Evolutionary conservation across 2,329 filamentous ascomycete species (phyloP).

Genomic region (Diaporthe nobilis): DNA sequence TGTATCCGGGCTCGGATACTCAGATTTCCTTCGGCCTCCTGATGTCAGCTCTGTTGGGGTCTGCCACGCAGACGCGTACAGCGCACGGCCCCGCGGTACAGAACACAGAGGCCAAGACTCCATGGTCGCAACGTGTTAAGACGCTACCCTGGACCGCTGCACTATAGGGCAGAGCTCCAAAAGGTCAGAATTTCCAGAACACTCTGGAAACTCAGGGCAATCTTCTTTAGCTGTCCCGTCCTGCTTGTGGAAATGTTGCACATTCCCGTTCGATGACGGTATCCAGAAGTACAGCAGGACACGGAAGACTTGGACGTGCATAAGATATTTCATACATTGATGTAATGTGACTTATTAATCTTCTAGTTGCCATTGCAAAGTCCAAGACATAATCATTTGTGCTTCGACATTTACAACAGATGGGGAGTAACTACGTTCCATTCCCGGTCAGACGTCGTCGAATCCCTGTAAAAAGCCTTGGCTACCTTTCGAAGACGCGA

Average conservation of each 20-base stretch:
- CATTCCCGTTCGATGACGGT: not conserved
- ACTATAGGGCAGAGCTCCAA: too few relatives aligned
- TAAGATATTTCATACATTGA: too few relatives aligned
- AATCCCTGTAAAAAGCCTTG: not conserved
- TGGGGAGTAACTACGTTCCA: not conserved
- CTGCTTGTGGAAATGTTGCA: not conserved
- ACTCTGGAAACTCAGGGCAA: too few relatives aligned
- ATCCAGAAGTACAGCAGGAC: not conserved
- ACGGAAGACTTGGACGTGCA: too few relatives aligned
- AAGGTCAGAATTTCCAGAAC: too few relatives aligned
- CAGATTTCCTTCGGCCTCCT: not conserved
- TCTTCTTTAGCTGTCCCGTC: too few relatives aligned
- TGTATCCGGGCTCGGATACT: not conserved
- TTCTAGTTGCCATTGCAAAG: not conserved
- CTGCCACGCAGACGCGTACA: not conserved
- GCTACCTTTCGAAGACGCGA: not conserved
- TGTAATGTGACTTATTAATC: not conserved
- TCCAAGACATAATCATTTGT: not conserved
- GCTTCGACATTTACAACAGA: not conserved
- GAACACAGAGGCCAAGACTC: not conserved
- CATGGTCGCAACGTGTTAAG: too few relatives aligned
- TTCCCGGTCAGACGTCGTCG: not conserved
- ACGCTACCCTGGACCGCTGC: too few relatives aligned
- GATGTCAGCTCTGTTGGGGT: constrained; percentile 4
- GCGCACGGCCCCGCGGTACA: not conserved